Base-by-base conservation (phyloP, 805 yeast genomes). In the Pichia paraexigua region DNA sequence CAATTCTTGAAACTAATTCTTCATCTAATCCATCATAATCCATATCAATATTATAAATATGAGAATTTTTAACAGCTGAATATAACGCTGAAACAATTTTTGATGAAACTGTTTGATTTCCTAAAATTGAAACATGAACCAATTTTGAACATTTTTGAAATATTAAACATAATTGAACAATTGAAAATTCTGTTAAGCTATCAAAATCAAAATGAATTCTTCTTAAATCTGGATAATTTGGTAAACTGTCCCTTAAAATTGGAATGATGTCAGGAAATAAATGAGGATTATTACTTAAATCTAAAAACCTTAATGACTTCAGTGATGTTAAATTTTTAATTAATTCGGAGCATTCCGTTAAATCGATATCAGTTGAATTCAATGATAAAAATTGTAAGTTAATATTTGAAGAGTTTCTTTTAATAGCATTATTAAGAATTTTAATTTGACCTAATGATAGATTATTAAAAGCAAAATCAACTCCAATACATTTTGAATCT, bases 381-480 rank as follows among this genome's bases (percentile, higher is more conserved):
- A 79, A 65, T 0, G 83, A 78, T 52, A 78, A 77, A 57, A 79
- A 79, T 8, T 72, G 65, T 51, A 79, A 61, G 41, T 74, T 71
- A 11, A 49, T 64, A 56, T 58, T 28, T 5, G 59, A 56, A 43
- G 49, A 44, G 12, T 54, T 57, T 2, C 56, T 51, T 20, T 62
- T 62, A 54, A 79, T 74, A 1, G 70, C 71, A 5, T 71, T 63
- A 22, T 72, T 75, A 50, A 78, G 71, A 1, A 79, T 79, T n/a
- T 53, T 48, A 47, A 79, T 62, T 58, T 74, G 75, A 2, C 77
- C 78, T 4, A 68, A 58, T 35, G 75, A 71, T 50, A 79, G 62
- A 59, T 77, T 79, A 59, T 79, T 79, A 58, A 74, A 77, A 1
- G 79, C 83, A 44, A 79, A 66, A 62, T 79, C 84, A 20, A 79